Evolutionary conservation across 441 rosid species (phyloP).

Genomic region (Adansonia madagascariensis): DNA sequence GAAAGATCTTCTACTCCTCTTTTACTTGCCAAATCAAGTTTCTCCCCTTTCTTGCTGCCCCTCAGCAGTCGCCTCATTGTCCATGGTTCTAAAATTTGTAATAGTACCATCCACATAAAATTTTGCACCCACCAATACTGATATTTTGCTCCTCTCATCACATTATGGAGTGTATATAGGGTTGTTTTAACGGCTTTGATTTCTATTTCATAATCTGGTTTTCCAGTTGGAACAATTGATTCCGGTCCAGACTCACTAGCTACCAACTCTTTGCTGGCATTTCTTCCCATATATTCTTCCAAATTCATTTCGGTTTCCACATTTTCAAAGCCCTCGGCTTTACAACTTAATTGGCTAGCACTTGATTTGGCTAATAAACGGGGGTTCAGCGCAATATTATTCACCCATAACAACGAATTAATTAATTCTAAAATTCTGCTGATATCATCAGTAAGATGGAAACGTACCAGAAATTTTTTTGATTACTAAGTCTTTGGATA

Average conservation of each 20-base stretch:
- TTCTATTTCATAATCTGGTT: constrained; percentile 34
- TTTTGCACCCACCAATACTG: constrained; percentile 18
- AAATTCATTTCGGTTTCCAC: constrained; percentile 30
- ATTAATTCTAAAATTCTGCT: constrained; percentile 24
- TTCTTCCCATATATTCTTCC: constrained; percentile 6
- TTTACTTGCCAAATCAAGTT: constrained; percentile 12
- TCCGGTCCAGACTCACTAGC: constrained; percentile 28
- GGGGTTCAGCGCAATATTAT: constrained; percentile 32
- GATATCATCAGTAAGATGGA: constrained; percentile 35
- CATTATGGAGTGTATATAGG: constrained; percentile 27
- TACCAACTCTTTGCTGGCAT: constrained; percentile 26
- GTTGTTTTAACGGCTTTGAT: constrained; percentile 7
- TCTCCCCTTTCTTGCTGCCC: constrained; percentile 26
- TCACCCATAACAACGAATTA: constrained; percentile 21
- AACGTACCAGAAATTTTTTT: constrained; percentile 43
- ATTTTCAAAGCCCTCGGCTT: constrained; percentile 15
- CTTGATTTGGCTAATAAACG: constrained; percentile 36
- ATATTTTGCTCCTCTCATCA: constrained; percentile 21
- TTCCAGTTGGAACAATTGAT: constrained; percentile 29
- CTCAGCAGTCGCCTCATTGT: constrained; percentile 25
- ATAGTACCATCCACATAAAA: constrained; percentile 21
- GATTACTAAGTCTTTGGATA: background rate
- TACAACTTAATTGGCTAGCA: constrained; percentile 30
- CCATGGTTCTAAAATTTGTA: constrained; percentile 25
- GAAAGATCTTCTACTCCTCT: background rate